Base-by-base conservation (phyloP, 2,329 filamentous ascomycete species). In the Tolypocladium nubicola region DNA sequence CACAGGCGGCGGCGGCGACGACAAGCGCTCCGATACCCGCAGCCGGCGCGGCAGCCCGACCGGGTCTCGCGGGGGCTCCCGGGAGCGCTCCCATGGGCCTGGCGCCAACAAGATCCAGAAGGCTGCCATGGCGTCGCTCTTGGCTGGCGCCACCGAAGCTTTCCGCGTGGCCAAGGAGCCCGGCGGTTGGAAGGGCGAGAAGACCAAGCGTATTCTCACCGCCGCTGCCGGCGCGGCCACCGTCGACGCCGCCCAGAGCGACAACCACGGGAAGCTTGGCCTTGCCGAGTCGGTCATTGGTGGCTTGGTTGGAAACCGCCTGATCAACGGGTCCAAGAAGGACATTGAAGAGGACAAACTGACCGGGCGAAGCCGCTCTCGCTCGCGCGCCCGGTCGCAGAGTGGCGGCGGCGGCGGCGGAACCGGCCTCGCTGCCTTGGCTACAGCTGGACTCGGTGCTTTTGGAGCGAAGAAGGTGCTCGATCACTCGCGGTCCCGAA, bases 141-240 rank as follows among this genome's bases (percentile, higher is more conserved):
- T 96, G 52, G 92, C 93, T 37, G 93, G 91, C 65, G 93, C 92
- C 45, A 88, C 91, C 56, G 92, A 97, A 72, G 93, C 93, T 47
- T 96, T 96, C 79, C 87, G 90, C 60, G 86, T 91, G 57, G 86
- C 92, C 69, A 96, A 93, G 66, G 88, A 94, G 61, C 88, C 90
- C 2, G 93, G 93, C 56, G 83, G 87, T 49, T 97, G 92, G 91
- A 88, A 86, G 61, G 93, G 92, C 41, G 88, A 89, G 61, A 97
- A 97, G 75, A 90, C 91, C 63, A 94, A 91, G 76, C 90, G 93
- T 55, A 84, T 97, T 59, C 81, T 96, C 53, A 97, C 93, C 26
- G 92, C 91, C 53, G 93, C 93, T 33, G 81, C 83, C 33, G 88
- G 90, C 73, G 91, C 93, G 59, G 93, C 89, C 63, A 89, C 90